A percentile compares a stretch with the other conserved stretches of the same genome.
phyloP scores from a whole-genome alignment of 352 stramenopile species.

The Aphanomyces stellatus region DNA sequence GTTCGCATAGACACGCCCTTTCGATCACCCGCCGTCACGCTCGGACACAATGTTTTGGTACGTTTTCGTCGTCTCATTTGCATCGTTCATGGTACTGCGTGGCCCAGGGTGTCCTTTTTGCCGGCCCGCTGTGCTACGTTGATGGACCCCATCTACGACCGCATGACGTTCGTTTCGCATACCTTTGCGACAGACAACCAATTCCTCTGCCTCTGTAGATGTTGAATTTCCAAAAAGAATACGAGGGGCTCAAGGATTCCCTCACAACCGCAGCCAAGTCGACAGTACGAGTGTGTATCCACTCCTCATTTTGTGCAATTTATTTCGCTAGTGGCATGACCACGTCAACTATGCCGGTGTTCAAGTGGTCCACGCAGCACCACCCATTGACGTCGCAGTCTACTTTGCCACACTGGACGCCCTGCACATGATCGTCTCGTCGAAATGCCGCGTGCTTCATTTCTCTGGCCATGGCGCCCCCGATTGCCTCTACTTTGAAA shows the following conservation, averaged over 20 bases:
- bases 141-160: background rate
- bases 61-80: background rate
- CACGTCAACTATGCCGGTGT: background rate
- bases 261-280: background rate
- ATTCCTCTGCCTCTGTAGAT: background rate
- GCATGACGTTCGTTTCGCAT: background rate
- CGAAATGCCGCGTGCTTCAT: conserved; percentile 49
- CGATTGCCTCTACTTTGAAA: conserved; percentile 59
- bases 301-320: background rate
- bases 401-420: conserved; percentile 55
- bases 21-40: background rate
- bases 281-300: background rate
- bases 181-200: background rate
- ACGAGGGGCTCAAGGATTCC: conserved; percentile 1
- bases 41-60: conserved; percentile 8
- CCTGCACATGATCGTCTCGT: conserved; percentile 47
- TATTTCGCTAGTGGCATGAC: background rate
- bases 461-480: conserved; percentile 72
- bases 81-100: background rate
- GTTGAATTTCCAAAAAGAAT: conserved; percentile 12
- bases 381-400: conserved; percentile 47
- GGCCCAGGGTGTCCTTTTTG: background rate
- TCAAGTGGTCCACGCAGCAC: background rate
- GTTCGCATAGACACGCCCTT: background rate
- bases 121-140: background rate